Evolutionary conservation across 192 early-diverging fungal species (phyloP), one percentile per base, ranked within the genome.

Genomic region (Ambispora gerdemannii): DNA sequence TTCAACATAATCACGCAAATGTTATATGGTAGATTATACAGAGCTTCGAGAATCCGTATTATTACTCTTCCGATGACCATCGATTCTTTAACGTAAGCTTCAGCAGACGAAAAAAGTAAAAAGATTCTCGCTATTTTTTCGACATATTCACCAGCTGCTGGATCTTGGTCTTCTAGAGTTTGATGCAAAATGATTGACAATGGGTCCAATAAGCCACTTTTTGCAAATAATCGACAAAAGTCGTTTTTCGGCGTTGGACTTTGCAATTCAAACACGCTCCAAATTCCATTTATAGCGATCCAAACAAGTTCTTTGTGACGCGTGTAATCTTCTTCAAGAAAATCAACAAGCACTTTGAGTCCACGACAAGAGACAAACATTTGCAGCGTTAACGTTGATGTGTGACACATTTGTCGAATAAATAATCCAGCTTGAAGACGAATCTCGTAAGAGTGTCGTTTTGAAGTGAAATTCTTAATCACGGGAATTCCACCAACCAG

Each of bases 301-400:
- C 75, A 79, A 3, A 86, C 76, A 1, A 88, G 55, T 30, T 86
- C 75, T 33, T 75, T 80, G n/a, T 78, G 66, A 20, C 70, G 73
- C 3, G 50, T 10, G 68, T 86, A 88, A 50, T 80, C 78, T 17
- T 70, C 82, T 19, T 77, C 70, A 49, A 88, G 64, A 58, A 87
- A 77, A 0, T 78, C 72, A 19, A 85, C 77, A 15, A 88, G 51
- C 3, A 81, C 74, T 31, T 79, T 55, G 1, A 86, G 60, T 0
- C 83, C 85, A 15, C 83, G 75, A 63, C 86, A 88, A 11, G 84
- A 83, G 49, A 88, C 67, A 63, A 87, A 85, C 79, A 86, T 83
- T 43, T 83, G 86, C 2, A 86, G 75, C 31, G 82, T 82, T 19
- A 77, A 22, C 0, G 81, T 66, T 25, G 75, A 82, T 7, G 75